Evolutionary conservation across 768 basidiomycete genomes (phyloP).

Genomic region (Boletus rubropictus): DNA sequence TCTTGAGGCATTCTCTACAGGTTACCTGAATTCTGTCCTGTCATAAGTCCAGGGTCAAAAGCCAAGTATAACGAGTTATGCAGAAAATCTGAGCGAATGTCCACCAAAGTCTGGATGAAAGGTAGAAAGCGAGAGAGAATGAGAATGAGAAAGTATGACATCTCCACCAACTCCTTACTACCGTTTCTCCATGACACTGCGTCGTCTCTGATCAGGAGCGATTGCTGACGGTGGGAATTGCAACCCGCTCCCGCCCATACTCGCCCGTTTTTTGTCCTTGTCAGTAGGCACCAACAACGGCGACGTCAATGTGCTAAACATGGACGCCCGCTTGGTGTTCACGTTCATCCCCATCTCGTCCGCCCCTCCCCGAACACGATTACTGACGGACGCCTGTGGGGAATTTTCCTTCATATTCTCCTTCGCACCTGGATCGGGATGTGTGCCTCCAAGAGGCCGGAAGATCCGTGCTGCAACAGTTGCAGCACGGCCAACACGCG

Average conservation of each 20-base stretch:
- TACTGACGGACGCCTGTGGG: not conserved
- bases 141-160: not conserved
- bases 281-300: conserved; percentile 3
- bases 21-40: not conserved
- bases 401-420: not conserved
- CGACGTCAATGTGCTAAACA: conserved; percentile 11
- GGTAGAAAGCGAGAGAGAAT: not conserved
- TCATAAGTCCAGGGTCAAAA: not conserved
- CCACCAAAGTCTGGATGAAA: not conserved
- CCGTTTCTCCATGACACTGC: conserved; percentile 7
- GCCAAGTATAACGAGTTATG: too few relatives aligned
- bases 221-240: not conserved
- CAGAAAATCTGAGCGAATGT: not conserved
- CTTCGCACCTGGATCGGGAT: not conserved
- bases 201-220: conserved; percentile 2
- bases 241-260: conserved; percentile 2
- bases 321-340: conserved; percentile 16
- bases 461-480: conserved; percentile 18
- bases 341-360: conserved; percentile 14
- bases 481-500: conserved; percentile 9
- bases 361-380: not conserved
- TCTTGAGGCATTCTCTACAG: not conserved
- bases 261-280: not conserved
- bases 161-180: not conserved
- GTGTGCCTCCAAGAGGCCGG: conserved; percentile 2